These are phyloP conservation scores for Cantharellus anzutake DNA, from an alignment of 768 basidiomycete genomes.

Conservation along the genomic window DNA sequence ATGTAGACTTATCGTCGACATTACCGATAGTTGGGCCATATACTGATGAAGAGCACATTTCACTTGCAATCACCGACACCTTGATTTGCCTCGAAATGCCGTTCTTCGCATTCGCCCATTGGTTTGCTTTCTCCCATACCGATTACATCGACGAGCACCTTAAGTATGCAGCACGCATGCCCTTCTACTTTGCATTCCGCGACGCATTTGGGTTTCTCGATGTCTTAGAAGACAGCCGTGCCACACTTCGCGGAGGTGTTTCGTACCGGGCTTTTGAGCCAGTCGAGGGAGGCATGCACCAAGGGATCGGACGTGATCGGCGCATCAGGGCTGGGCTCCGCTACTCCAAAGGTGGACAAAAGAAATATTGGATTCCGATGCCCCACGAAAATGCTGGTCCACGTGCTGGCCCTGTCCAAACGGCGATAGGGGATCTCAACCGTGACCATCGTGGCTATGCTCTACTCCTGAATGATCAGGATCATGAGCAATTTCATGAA, in stretches of 20 bases:
- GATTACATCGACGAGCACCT: constrained; percentile 59
- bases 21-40: constrained; percentile 47
- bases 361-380: constrained; percentile 92
- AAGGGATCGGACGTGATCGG: constrained; percentile 67
- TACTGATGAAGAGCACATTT: constrained; percentile 74
- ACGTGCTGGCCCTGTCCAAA: constrained; percentile 15
- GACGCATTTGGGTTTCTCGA: constrained; percentile 81
- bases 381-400: constrained; percentile 20
- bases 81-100: constrained; percentile 97
- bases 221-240: constrained; percentile 66
- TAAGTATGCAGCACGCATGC: constrained; percentile 71
- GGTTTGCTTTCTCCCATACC: constrained; percentile 81
- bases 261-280: constrained; percentile 95
- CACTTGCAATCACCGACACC: constrained; percentile 73
- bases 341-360: constrained; percentile 75
- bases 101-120: constrained; percentile 84
- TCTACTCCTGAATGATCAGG: constrained; percentile 49
- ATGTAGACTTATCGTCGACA: background rate
- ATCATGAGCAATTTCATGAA: constrained; percentile 39
- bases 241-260: constrained; percentile 75
- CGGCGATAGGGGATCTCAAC: constrained; percentile 17
- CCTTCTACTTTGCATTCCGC: constrained; percentile 64
- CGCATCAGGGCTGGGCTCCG: constrained; percentile 83
- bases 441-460: constrained; percentile 38
- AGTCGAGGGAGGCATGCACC: constrained; percentile 81